Percentiles rank a stretch among this genome's conserved stretches.
These are phyloP conservation scores for Eimeria maxima DNA, from an alignment of 169 alveolate species.

Conservation along the genomic window DNA sequence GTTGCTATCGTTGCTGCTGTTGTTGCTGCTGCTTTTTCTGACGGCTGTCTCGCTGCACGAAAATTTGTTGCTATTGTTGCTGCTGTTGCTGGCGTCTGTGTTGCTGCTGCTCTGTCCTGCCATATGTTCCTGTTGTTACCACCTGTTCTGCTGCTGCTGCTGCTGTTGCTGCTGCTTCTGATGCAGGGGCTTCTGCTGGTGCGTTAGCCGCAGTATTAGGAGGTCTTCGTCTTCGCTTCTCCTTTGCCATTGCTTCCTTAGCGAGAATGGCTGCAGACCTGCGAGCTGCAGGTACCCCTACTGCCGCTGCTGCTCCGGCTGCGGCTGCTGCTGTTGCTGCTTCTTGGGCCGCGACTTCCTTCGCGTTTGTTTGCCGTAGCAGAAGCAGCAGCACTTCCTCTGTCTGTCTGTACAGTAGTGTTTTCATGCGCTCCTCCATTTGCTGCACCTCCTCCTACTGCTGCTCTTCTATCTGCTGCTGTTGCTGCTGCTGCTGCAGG, in stretches of 20 bases:
- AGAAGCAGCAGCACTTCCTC: not conserved
- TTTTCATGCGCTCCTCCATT: not conserved
- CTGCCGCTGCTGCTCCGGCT: not conserved
- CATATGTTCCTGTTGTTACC: not conserved
- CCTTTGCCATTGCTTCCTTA: not conserved
- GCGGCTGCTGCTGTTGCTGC: slow-evolving; percentile 13
- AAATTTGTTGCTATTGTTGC: not conserved
- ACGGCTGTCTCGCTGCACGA: not conserved
- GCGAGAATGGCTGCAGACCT: slow-evolving; percentile 48
- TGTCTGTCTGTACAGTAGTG: not conserved
- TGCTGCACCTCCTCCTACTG: slow-evolving; percentile 3
- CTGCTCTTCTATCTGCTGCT: not conserved
- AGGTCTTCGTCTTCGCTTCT: slow-evolving; percentile 16
- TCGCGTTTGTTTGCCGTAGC: not conserved
- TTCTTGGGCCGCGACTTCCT: too few relatives aligned
- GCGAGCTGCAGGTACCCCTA: slow-evolving; percentile 18
- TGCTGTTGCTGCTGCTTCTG: not conserved
- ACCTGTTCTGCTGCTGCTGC: slow-evolving; percentile 20
- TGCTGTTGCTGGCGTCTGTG: not conserved
- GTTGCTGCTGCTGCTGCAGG: slow-evolving; percentile 45
- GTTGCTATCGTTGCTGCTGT: slow-evolving; percentile 32
- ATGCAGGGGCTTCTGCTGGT: slow-evolving; percentile 74
- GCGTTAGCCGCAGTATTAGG: slow-evolving; percentile 35
- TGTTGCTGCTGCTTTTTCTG: slow-evolving; percentile 15
- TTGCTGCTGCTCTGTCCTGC: not conserved